These are phyloP conservation scores for Kodamaea laetipori DNA, from an alignment of 805 yeast genomes.

Conservation along the genomic window DNA sequence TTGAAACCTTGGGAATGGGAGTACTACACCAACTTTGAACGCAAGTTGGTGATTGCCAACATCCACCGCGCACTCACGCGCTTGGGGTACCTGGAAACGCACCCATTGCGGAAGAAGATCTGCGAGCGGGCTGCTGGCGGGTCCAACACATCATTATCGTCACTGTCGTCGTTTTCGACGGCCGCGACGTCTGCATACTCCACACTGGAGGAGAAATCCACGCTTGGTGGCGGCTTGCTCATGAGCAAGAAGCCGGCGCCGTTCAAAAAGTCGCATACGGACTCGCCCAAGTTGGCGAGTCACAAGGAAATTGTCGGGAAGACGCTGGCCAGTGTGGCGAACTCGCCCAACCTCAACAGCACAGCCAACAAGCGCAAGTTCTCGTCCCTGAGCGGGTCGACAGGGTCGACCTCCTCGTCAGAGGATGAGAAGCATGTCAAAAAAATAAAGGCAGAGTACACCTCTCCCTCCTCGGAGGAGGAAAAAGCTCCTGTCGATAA, in stretches of 20 bases:
- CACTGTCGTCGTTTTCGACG: not conserved
- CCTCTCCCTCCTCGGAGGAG: constrained; percentile 37
- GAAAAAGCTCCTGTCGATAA: constrained; percentile 14
- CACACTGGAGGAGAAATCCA: constrained; percentile 6
- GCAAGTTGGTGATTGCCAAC: constrained; percentile 34
- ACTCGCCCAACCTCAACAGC: constrained; percentile 6
- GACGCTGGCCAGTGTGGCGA: constrained; percentile 7
- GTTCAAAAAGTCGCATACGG: constrained; percentile 23
- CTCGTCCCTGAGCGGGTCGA: constrained; percentile 22
- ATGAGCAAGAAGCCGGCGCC: constrained; percentile 10
- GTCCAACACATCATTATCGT: constrained; percentile 11
- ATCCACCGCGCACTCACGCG: constrained; percentile 42
- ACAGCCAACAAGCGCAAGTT: constrained; percentile 14
- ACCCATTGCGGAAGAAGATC: constrained; percentile 42
- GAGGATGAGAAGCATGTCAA: constrained; percentile 23
- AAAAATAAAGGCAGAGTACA: constrained; percentile 22
- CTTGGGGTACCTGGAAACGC: constrained; percentile 45
- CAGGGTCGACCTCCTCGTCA: constrained; percentile 21
- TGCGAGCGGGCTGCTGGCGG: constrained; percentile 12
- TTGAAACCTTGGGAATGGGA: constrained; percentile 41
- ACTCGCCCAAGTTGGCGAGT: constrained; percentile 20
- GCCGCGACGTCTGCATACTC: constrained; percentile 5
- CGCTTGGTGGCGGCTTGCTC: constrained; percentile 12
- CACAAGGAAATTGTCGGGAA: constrained; percentile 5
- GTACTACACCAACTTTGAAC: constrained; percentile 32